Percentiles rank a stretch among this genome's conserved stretches.
Evolutionary conservation across 2,329 filamentous ascomycete species (phyloP).

Genomic region (Fusarium sp.): DNA sequence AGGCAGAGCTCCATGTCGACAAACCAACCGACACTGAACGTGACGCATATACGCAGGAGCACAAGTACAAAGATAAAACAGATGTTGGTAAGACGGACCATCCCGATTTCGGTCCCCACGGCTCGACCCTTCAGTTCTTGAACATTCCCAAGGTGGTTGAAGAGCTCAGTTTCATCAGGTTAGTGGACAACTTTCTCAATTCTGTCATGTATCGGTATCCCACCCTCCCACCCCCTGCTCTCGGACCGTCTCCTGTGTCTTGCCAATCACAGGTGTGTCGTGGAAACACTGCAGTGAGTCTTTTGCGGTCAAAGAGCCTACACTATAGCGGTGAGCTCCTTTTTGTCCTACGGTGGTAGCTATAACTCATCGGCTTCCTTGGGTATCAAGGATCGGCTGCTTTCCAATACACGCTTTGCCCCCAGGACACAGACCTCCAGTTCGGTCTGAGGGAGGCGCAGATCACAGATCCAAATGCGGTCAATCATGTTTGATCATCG

Average conservation of each 20-base stretch:
- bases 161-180: slow-evolving; percentile 78
- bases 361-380: neutral
- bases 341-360: neutral
- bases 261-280: neutral
- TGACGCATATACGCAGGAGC: slow-evolving; percentile 52
- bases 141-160: slow-evolving; percentile 69
- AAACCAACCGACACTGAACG: slow-evolving; percentile 54
- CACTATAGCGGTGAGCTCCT: slow-evolving; percentile 1
- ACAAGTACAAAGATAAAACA: slow-evolving; percentile 68
- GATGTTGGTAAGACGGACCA: slow-evolving; percentile 65
- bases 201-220: neutral
- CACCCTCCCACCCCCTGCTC: neutral
- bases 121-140: slow-evolving; percentile 66
- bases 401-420: slow-evolving; percentile 1
- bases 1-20: slow-evolving; percentile 83
- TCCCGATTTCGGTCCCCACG: slow-evolving; percentile 67
- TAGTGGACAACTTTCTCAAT: slow-evolving; percentile 46
- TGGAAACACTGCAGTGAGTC: slow-evolving; percentile 6
- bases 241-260: neutral
- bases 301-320: neutral
- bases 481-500: neutral
- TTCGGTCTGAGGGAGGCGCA: neutral
- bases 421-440: neutral
- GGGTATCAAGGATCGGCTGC: slow-evolving; percentile 7
- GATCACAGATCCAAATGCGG: neutral